These are phyloP conservation scores for Chalciporus piperatus DNA, from an alignment of 768 basidiomycete species.

Conservation along the genomic window DNA sequence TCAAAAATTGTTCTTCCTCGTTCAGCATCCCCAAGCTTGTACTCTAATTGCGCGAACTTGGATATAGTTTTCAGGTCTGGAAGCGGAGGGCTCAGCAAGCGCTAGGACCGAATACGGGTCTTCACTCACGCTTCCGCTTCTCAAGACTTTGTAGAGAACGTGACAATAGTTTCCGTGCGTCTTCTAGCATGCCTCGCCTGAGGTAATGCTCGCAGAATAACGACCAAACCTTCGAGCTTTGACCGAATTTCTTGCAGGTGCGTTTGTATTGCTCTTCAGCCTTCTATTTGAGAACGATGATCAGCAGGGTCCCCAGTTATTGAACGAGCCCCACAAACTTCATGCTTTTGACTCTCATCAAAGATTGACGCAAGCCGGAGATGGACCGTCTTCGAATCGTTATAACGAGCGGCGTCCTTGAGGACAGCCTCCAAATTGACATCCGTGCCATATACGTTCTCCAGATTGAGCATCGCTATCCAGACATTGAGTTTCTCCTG, in stretches of 20 bases:
- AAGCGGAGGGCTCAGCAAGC: not conserved
- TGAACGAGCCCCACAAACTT: slow-evolving; percentile 45
- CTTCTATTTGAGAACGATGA: slow-evolving; percentile 47
- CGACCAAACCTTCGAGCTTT: slow-evolving; percentile 93
- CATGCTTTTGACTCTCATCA: slow-evolving; percentile 76
- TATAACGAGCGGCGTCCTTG: slow-evolving; percentile 85
- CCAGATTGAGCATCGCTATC: slow-evolving; percentile 94
- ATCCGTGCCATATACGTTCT: slow-evolving; percentile 88
- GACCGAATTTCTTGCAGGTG: slow-evolving; percentile 91
- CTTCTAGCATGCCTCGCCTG: slow-evolving; percentile 67
- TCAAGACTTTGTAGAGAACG: slow-evolving; percentile 88
- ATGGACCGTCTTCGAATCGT: slow-evolving; percentile 91
- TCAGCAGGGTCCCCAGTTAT: not conserved
- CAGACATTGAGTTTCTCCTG: slow-evolving; percentile 95
- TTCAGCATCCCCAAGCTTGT: slow-evolving; percentile 90
- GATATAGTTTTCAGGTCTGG: slow-evolving; percentile 94
- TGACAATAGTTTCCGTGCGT: slow-evolving; percentile 82
- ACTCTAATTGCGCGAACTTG: slow-evolving; percentile 93
- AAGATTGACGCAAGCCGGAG: slow-evolving; percentile 82
- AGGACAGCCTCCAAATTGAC: slow-evolving; percentile 77
- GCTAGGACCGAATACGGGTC: not conserved
- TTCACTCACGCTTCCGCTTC: slow-evolving; percentile 83
- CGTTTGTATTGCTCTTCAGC: slow-evolving; percentile 90
- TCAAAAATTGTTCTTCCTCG: slow-evolving; percentile 95
- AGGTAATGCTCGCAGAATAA: slow-evolving; percentile 82